Conservation (phyloP, 805 yeast species). For the Teunomyces cretensis region DNA sequence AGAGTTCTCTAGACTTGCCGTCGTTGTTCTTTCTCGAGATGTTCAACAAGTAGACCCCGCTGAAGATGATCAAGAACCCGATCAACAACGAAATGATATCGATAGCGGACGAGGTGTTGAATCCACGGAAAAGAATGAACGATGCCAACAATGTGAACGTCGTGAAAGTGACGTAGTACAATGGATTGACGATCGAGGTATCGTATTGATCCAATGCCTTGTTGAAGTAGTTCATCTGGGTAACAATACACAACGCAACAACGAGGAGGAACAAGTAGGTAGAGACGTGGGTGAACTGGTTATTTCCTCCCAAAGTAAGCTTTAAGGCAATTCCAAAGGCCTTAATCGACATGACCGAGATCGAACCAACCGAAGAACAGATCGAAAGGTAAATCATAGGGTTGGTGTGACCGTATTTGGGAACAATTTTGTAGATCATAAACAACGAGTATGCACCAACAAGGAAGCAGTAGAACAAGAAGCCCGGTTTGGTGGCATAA, state of each 20-base stretch:
- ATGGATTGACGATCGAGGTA: conserved; percentile 87
- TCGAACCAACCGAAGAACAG: conserved; percentile 87
- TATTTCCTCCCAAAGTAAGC: conserved; percentile 78
- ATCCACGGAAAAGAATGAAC: conserved; percentile 81
- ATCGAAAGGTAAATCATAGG: conserved; percentile 90
- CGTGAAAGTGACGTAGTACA: conserved; percentile 88
- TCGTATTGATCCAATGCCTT: conserved; percentile 92
- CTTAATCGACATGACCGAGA: conserved; percentile 87
- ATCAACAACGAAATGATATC: conserved; percentile 78
- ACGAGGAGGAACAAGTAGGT: conserved; percentile 79
- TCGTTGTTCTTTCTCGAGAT: conserved; percentile 67
- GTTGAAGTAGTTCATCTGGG: conserved; percentile 93
- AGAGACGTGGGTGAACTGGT: conserved; percentile 81
- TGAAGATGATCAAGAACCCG: conserved; percentile 83
- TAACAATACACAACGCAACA: conserved; percentile 76
- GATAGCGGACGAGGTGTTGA: conserved; percentile 78
- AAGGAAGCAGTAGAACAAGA: conserved; percentile 59
- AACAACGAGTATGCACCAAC: conserved; percentile 70
- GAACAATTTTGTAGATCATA: conserved; percentile 83
- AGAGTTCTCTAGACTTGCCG: conserved; percentile 52
- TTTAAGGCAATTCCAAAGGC: conserved; percentile 92
- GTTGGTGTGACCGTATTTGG: conserved; percentile 71
- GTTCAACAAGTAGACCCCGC: conserved; percentile 82
- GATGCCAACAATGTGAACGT: conserved; percentile 85
- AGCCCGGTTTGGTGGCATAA: conserved; percentile 78